Percentiles rank a stretch among this genome's conserved stretches.
Conservation (phyloP, 495 filamentous ascomycete genomes). For the Neurospora sp. region DNA sequence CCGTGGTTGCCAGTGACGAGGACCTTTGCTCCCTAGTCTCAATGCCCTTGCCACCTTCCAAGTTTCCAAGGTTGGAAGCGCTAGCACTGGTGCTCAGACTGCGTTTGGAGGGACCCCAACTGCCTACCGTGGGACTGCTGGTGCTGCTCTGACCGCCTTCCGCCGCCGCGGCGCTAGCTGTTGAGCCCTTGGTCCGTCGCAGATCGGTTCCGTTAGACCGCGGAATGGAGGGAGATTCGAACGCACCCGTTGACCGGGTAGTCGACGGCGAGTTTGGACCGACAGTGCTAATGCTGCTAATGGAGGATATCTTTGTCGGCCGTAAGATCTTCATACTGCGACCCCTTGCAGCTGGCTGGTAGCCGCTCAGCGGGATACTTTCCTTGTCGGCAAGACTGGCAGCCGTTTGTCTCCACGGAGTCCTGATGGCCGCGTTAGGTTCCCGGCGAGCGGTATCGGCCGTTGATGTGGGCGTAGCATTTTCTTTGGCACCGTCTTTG, state of each 20-base stretch:
- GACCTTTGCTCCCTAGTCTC: slow-evolving; percentile 12
- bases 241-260: slow-evolving; percentile 35
- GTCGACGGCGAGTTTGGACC: slow-evolving; percentile 31
- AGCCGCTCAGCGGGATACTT: slow-evolving; percentile 40
- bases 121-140: slow-evolving; percentile 18
- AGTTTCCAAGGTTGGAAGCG: neutral
- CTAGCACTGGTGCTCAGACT: slow-evolving; percentile 13
- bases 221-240: slow-evolving; percentile 30
- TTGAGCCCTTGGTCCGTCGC: slow-evolving; percentile 30
- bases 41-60: slow-evolving; percentile 1
- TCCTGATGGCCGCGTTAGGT: slow-evolving; percentile 47
- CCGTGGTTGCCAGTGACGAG: slow-evolving; percentile 13
- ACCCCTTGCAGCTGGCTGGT: slow-evolving; percentile 44
- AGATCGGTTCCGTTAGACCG: slow-evolving; percentile 23
- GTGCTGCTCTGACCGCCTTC: slow-evolving; percentile 15
- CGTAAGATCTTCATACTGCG: slow-evolving; percentile 74
- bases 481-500: slow-evolving; percentile 16
- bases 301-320: slow-evolving; percentile 38
- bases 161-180: slow-evolving; percentile 20
- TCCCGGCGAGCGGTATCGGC: slow-evolving; percentile 30
- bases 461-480: slow-evolving; percentile 10
- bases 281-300: neutral
- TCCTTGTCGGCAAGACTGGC: slow-evolving; percentile 40
- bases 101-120: slow-evolving; percentile 32
- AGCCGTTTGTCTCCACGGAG: slow-evolving; percentile 57